Conservation (phyloP, 2,329 filamentous ascomycete genomes). For the Cadophora sp. region DNA sequence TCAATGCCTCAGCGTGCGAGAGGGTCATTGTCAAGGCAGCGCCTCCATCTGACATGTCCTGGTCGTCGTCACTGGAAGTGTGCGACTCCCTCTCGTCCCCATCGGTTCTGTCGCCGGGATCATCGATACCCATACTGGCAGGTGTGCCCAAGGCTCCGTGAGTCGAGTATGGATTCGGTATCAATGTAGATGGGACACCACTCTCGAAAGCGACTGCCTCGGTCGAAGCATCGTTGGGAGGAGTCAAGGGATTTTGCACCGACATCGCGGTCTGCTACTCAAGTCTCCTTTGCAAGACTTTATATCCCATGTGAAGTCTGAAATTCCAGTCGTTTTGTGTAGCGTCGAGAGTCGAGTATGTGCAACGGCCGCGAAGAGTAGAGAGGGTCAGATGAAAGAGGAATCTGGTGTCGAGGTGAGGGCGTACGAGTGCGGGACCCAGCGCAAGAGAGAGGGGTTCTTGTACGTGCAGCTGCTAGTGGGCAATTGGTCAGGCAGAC, state of each 20-base stretch:
- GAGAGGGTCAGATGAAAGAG: constrained; percentile 32
- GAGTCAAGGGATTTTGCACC: constrained; percentile 36
- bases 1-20: constrained; percentile 34
- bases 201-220: constrained; percentile 30
- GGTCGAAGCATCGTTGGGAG: constrained; percentile 36
- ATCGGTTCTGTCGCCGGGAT: constrained; percentile 26
- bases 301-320: constrained; percentile 35
- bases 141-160: constrained; percentile 31
- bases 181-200: constrained; percentile 19
- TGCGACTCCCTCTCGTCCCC: constrained; percentile 26
- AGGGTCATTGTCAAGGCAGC: constrained; percentile 34
- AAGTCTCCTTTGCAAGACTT: constrained; percentile 24
- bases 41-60: constrained; percentile 44
- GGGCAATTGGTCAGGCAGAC: constrained; percentile 6
- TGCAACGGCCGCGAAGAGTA: constrained; percentile 23
- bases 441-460: constrained; percentile 20
- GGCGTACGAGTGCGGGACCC: constrained; percentile 22
- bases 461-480: constrained; percentile 11
- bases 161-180: constrained; percentile 14
- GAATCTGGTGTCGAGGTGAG: constrained; percentile 33
- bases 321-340: constrained; percentile 31
- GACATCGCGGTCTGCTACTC: constrained; percentile 39
- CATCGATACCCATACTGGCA: constrained; percentile 30
- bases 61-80: constrained; percentile 38
- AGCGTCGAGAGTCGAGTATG: constrained; percentile 22